A percentile compares a stretch with the other conserved stretches of the same genome.
Conservation (phyloP, 2,329 filamentous ascomycete species). For the Hypoxylon sp. region DNA sequence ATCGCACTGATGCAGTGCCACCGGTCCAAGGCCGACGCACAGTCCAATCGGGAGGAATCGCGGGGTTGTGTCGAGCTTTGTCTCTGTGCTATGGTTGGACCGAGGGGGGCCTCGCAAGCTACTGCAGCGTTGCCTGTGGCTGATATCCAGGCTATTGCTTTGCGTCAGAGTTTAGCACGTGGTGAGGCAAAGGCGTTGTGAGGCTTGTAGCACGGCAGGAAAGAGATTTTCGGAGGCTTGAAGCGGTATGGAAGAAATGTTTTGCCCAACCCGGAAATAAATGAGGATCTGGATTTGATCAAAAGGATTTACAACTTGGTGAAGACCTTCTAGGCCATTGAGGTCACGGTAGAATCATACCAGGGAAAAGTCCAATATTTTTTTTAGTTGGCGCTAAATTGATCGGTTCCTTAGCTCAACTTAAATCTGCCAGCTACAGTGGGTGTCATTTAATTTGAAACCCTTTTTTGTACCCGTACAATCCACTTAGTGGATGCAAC, state of each 20-base stretch:
- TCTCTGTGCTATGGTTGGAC: constrained; percentile 37
- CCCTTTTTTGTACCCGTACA: too few species aligned
- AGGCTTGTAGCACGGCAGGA: constrained; percentile 15
- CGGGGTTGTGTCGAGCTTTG: constrained; percentile 37
- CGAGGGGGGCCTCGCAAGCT: constrained; percentile 27
- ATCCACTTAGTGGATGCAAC: too few species aligned
- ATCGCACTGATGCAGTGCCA: constrained; percentile 36
- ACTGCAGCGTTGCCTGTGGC: constrained; percentile 26
- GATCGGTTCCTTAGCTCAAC: constrained; percentile 22
- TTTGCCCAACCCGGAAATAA: neutral
- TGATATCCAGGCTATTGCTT: constrained; percentile 2
- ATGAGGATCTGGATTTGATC: constrained; percentile 7
- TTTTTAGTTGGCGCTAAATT: constrained; percentile 26
- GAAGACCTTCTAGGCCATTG: constrained; percentile 16
- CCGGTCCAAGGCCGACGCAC: constrained; percentile 33
- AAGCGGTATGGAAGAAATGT: neutral
- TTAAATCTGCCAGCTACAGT: constrained; percentile 19
- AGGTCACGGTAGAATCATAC: constrained; percentile 23
- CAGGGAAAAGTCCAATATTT: constrained; percentile 28
- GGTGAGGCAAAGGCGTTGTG: constrained; percentile 6
- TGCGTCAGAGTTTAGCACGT: constrained; percentile 23
- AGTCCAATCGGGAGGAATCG: constrained; percentile 45
- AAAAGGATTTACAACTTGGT: constrained; percentile 3
- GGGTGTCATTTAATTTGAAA: too few species aligned
- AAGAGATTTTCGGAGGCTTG: constrained; percentile 11